phyloP scores from a whole-genome alignment of 257 asterid genomes.

The Verbena officinalis region DNA sequence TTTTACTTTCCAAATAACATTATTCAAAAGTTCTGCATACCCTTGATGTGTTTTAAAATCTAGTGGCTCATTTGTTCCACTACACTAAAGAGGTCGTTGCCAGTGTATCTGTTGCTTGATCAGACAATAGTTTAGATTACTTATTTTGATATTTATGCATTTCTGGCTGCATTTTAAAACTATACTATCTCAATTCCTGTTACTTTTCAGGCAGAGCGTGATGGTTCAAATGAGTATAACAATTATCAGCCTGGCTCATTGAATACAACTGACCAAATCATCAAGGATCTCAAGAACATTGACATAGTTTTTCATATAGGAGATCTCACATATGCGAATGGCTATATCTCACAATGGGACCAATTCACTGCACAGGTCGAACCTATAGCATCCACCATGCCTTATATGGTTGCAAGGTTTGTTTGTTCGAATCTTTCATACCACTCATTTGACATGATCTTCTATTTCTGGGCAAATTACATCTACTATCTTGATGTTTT shows the following conservation, averaged over 20 bases:
- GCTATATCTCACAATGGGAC: conserved; percentile 86
- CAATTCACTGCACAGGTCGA: conserved; percentile 91
- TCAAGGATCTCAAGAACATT: conserved; percentile 58
- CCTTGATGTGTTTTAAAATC: not conserved
- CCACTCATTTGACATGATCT: not conserved
- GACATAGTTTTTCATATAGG: conserved; percentile 69
- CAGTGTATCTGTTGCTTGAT: no score
- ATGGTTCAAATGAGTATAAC: conserved; percentile 85
- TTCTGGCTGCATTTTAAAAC: not conserved
- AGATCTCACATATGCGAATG: conserved; percentile 61
- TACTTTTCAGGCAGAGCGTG: conserved; percentile 81
- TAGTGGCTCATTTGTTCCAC: not conserved
- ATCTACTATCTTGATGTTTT: no score
- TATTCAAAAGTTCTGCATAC: no score
- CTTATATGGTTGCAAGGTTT: conserved; percentile 93
- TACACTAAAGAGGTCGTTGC: conserved; percentile 7
- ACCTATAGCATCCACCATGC: conserved; percentile 74
- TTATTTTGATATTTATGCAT: conserved; percentile 4
- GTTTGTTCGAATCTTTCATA: conserved; percentile 13
- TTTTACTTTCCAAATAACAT: no score
- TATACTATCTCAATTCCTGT: conserved; percentile 1
- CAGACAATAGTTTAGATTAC: no score
- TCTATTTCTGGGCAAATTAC: no score
- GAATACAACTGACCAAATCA: conserved; percentile 81
- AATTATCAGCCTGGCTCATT: conserved; percentile 86